phyloP scores from a whole-genome alignment of 2,329 filamentous ascomycete genomes.

The Berkeleyomyces basicola region DNA sequence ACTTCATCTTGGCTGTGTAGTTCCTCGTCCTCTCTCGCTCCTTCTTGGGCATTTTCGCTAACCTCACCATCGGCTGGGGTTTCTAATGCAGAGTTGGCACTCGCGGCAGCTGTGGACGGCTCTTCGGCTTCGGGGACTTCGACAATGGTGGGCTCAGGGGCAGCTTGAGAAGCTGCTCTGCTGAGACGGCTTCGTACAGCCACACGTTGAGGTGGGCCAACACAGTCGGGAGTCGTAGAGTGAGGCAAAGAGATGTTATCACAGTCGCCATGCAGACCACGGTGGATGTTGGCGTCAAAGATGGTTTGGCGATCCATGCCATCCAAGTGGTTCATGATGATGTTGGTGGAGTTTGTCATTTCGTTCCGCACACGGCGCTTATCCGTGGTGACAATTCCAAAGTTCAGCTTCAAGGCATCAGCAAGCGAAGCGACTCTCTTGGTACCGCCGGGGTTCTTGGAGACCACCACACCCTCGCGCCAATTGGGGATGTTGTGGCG shows the following conservation, averaged over 20 bases:
- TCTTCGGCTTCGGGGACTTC: slow-evolving; percentile 10
- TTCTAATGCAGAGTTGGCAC: background rate
- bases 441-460: slow-evolving; percentile 93
- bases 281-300: slow-evolving; percentile 20
- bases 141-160: slow-evolving; percentile 4
- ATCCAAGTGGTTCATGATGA: slow-evolving; percentile 55
- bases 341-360: slow-evolving; percentile 62
- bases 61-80: background rate
- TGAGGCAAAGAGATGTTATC: slow-evolving; percentile 8
- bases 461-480: slow-evolving; percentile 87
- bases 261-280: slow-evolving; percentile 12
- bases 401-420: slow-evolving; percentile 91
- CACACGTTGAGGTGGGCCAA: slow-evolving; percentile 8
- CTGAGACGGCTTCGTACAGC: slow-evolving; percentile 1
- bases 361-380: slow-evolving; percentile 47
- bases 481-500: slow-evolving; percentile 73
- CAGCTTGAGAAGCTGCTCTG: slow-evolving; percentile 2
- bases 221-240: background rate
- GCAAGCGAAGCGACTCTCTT: slow-evolving; percentile 93
- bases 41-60: slow-evolving; percentile 14
- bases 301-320: slow-evolving; percentile 33
- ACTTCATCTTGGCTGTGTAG: slow-evolving; percentile 65
- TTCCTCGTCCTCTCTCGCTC: slow-evolving; percentile 48
- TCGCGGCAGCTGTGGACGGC: background rate
- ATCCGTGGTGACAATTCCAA: slow-evolving; percentile 87